These are phyloP conservation scores for Phytophthora syringae DNA, from an alignment of 352 stramenopile genomes.

Conservation along the genomic window DNA sequence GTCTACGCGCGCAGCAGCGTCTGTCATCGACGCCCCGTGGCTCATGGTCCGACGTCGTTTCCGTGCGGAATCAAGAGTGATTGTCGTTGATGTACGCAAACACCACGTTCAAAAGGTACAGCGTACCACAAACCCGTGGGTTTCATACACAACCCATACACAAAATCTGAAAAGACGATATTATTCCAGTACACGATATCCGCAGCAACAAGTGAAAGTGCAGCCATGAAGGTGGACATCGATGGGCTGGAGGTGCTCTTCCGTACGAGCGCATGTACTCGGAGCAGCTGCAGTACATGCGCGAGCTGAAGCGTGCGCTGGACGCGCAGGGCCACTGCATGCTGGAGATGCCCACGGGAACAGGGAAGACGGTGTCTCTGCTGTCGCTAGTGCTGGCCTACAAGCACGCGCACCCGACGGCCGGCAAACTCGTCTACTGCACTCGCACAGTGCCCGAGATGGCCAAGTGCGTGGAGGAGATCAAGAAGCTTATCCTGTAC, in stretches of 20 bases:
- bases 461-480: slow-evolving; percentile 98
- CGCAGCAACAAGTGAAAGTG: too few species aligned
- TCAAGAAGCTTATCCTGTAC: slow-evolving; percentile 95
- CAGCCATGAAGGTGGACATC: slow-evolving; percentile 94
- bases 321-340: slow-evolving; percentile 97
- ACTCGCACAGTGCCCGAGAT: slow-evolving; percentile 99
- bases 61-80: too few species aligned
- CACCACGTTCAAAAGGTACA: too few species aligned
- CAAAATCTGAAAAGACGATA: too few species aligned
- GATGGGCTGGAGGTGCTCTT: slow-evolving; percentile 99
- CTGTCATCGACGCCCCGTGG: slow-evolving; percentile 22
- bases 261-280: slow-evolving; percentile 97
- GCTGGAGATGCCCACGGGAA: slow-evolving; percentile 99
- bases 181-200: too few species aligned
- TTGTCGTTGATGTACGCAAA: slow-evolving; percentile 3
- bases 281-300: slow-evolving; percentile 99
- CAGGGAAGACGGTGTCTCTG: slow-evolving; percentile 98
- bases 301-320: slow-evolving; percentile 97
- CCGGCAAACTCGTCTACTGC: slow-evolving; percentile 99
- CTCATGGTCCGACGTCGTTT: slow-evolving; percentile 25
- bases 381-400: slow-evolving; percentile 96
- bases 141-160: too few species aligned
- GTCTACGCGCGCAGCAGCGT: slow-evolving; percentile 10
- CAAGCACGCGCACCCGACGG: slow-evolving; percentile 94
- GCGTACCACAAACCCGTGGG: too few species aligned